Base-by-base conservation (phyloP, 176 grass and related monocot genomes). In the Bromus sterilis region DNA sequence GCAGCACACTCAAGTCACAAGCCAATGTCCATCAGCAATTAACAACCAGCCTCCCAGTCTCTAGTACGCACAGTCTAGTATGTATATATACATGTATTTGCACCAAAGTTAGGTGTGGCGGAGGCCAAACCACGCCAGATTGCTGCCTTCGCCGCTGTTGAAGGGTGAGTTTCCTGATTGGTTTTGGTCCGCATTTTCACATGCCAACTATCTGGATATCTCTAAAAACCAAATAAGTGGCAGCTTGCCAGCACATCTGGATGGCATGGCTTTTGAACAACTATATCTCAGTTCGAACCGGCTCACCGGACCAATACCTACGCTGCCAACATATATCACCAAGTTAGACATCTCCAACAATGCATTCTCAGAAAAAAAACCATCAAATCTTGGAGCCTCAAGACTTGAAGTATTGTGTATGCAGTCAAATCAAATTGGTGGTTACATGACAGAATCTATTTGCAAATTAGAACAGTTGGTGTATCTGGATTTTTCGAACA, bases 201-300 rank as follows among this genome's bases (percentile, higher is more conserved):
- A 62, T 11, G 53, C 11, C 36, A 11, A 0, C 34, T 30, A 41
- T 78, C 30, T 83, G 26, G 55, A 79, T 29, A 80, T 83, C 12
- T 85, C 82, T 7, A 26, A 81, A 4, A 89, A 89, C 34, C 32
- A 69, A 70, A 81, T 89, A 25, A 70, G 41, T 12, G 82, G 82
- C 4, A 68, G 56, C 28, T 66, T 89, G 21, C 77, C 87, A 31
- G 3, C 56, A 35, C 9, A 44, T 7, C 14, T 81, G 23, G 16
- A 68, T 30, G 2, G n/a, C 16, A 66, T 66, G 66, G 21, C 36
- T 20, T 12, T 74, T 31, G 15, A 20, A 77, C 11, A 49, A 21
- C 31, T 85, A 0, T 0, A 0, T 15, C 25, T 85, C 3, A 4
- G 0, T 60, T 74, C 56, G 4, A 86, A 75, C 5, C 13, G 0